phyloP scores from a whole-genome alignment of 2,329 filamentous ascomycete species.

The Colletotrichum scovillei region DNA sequence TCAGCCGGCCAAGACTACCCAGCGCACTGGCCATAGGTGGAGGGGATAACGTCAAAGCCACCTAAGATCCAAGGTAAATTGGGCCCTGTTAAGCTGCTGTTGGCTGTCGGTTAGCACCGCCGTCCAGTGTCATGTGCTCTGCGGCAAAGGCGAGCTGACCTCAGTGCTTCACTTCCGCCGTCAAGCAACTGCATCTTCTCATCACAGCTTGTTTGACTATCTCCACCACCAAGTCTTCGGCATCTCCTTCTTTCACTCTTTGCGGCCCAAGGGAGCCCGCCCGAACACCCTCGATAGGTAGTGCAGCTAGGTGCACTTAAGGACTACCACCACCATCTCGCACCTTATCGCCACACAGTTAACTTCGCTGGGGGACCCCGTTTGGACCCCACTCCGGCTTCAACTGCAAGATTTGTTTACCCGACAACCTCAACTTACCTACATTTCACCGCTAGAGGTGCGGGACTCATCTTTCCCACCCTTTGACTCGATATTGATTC shows the following conservation, averaged over 20 bases:
- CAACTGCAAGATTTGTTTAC: slow-evolving; percentile 32
- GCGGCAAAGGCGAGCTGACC: slow-evolving; percentile 5
- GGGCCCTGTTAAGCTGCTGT: slow-evolving; percentile 7
- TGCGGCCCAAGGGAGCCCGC: neutral
- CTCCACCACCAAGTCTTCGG: slow-evolving; percentile 3
- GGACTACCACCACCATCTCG: neutral
- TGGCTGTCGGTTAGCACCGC: slow-evolving; percentile 22
- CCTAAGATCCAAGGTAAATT: slow-evolving; percentile 6
- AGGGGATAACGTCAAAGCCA: slow-evolving; percentile 34
- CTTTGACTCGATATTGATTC: slow-evolving; percentile 14
- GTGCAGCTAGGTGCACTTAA: neutral
- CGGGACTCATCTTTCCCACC: slow-evolving; percentile 17
- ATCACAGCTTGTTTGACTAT: slow-evolving; percentile 2
- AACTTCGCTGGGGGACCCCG: slow-evolving; percentile 15
- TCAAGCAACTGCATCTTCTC: slow-evolving; percentile 12
- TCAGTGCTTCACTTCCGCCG: neutral
- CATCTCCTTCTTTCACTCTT: neutral
- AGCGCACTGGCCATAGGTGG: slow-evolving; percentile 29
- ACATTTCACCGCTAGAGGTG: slow-evolving; percentile 31
- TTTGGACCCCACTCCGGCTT: slow-evolving; percentile 28
- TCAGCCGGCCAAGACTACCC: slow-evolving; percentile 1
- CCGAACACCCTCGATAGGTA: neutral
- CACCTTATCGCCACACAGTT: slow-evolving; percentile 24
- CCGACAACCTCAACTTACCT: slow-evolving; percentile 14
- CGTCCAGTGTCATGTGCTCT: slow-evolving; percentile 34